Percentiles rank a stretch among this genome's conserved stretches.
These are phyloP conservation scores for Excoecaria agallocha DNA, from an alignment of 345 rosid genomes.

Conservation along the genomic window DNA sequence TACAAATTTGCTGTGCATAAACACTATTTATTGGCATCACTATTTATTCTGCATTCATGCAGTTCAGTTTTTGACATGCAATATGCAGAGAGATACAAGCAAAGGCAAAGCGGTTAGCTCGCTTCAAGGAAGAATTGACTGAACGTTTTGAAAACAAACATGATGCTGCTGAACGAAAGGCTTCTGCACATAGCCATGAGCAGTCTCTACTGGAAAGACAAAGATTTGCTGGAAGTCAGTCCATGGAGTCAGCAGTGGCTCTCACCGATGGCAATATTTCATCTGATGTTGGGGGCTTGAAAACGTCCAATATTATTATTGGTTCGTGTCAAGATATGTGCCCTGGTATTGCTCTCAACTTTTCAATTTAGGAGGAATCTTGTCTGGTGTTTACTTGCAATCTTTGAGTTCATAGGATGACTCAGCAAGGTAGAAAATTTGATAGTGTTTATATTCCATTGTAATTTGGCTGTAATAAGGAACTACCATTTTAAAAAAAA, in stretches of 20 bases:
- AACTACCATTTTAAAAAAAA: not conserved
- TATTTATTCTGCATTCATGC: not conserved
- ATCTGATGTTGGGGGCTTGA: constrained; percentile 51
- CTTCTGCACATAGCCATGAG: constrained; percentile 32
- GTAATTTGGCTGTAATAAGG: constrained; percentile 15
- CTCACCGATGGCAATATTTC: constrained; percentile 32
- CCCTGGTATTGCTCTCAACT: constrained; percentile 60
- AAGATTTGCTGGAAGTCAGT: constrained; percentile 19
- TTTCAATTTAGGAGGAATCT: constrained; percentile 18
- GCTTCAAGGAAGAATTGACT: constrained; percentile 70
- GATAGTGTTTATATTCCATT: not conserved
- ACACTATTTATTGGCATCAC: not conserved
- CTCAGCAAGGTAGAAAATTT: not conserved
- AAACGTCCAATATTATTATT: constrained; percentile 50
- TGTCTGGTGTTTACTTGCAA: constrained; percentile 16
- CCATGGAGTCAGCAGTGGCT: constrained; percentile 40
- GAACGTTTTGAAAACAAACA: constrained; percentile 37
- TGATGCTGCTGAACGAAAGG: constrained; percentile 38
- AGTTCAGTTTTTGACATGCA: constrained; percentile 11
- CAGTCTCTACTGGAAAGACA: constrained; percentile 37
- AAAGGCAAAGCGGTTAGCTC: constrained; percentile 79
- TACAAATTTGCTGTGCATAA: constrained; percentile 28
- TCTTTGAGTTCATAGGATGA: constrained; percentile 2
- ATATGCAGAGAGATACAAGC: constrained; percentile 70
- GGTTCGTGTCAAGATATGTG: constrained; percentile 93